phyloP scores from a whole-genome alignment of 108 stramenopile species.

The Cyclostephanos invisitatus region DNA sequence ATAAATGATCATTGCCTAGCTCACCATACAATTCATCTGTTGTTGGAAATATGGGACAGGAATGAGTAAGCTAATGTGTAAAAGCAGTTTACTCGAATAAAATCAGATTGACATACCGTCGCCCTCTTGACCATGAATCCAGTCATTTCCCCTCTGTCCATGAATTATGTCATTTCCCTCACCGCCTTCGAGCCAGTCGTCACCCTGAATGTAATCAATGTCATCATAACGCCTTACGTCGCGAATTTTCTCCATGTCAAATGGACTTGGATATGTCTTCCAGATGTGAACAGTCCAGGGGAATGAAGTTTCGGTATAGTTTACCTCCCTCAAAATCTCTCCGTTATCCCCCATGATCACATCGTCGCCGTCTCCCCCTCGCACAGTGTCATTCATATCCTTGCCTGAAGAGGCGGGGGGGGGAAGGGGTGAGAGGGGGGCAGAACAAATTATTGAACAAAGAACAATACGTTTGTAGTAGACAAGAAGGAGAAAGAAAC shows the following conservation, averaged over 20 bases:
- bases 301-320: not conserved
- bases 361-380: conserved; percentile 23
- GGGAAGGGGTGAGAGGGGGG: too few relatives aligned
- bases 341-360: conserved; percentile 44
- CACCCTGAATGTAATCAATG: conserved; percentile 28
- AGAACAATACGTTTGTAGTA: not conserved
- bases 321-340: conserved; percentile 28
- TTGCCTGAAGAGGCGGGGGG: conserved; percentile 18
- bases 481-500: too few relatives aligned
- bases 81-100: not conserved
- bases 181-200: conserved; percentile 22
- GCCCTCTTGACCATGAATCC: conserved; percentile 6
- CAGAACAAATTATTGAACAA: not conserved
- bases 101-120: not conserved
- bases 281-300: conserved; percentile 33
- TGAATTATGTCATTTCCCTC: conserved; percentile 33
- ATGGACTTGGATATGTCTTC: conserved; percentile 22
- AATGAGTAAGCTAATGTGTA: not conserved
- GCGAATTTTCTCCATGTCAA: conserved; percentile 32
- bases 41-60: not conserved
- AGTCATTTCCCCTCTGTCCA: conserved; percentile 36
- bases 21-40: conserved; percentile 28
- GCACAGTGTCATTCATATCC: conserved; percentile 24
- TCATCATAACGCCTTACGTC: conserved; percentile 32
- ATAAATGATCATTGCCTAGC: conserved; percentile 14